Evolutionary conservation across 371 early-diverging fungal species (phyloP).

Genomic region (Mucor indicus): DNA sequence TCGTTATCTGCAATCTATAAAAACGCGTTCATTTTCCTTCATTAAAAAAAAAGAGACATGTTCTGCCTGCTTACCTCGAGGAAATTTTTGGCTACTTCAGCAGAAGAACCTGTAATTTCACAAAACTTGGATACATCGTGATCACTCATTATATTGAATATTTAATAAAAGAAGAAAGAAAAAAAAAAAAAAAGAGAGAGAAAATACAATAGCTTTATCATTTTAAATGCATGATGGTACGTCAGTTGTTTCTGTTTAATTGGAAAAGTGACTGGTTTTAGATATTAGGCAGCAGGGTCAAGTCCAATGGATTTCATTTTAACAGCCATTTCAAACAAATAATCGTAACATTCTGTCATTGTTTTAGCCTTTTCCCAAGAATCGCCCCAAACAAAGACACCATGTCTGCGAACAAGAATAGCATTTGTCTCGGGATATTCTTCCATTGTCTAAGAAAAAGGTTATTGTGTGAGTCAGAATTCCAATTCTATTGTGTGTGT

Average conservation of each 20-base stretch:
- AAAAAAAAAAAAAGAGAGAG: background rate
- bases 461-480: background rate
- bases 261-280: too few species aligned
- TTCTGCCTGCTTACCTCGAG: constrained; percentile 26
- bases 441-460: constrained; percentile 71
- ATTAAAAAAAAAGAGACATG: background rate
- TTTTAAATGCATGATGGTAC: too few species aligned
- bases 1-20: constrained; percentile 42
- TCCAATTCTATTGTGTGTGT: background rate
- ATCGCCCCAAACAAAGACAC: constrained; percentile 93
- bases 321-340: constrained; percentile 94
- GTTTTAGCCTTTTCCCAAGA: constrained; percentile 96
- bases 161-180: too few species aligned
- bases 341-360: constrained; percentile 98
- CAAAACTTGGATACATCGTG: constrained; percentile 36
- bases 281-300: constrained; percentile 71
- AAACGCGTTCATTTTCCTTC: background rate
- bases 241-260: too few species aligned
- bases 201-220: background rate
- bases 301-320: constrained; percentile 85
- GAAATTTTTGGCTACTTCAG: constrained; percentile 35
- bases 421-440: constrained; percentile 93
- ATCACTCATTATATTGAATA: constrained; percentile 17
- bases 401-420: constrained; percentile 90
- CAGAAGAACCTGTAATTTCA: constrained; percentile 36